phyloP scores from a whole-genome alignment of 495 filamentous ascomycete genomes.

The Amniculicola lignicola region DNA sequence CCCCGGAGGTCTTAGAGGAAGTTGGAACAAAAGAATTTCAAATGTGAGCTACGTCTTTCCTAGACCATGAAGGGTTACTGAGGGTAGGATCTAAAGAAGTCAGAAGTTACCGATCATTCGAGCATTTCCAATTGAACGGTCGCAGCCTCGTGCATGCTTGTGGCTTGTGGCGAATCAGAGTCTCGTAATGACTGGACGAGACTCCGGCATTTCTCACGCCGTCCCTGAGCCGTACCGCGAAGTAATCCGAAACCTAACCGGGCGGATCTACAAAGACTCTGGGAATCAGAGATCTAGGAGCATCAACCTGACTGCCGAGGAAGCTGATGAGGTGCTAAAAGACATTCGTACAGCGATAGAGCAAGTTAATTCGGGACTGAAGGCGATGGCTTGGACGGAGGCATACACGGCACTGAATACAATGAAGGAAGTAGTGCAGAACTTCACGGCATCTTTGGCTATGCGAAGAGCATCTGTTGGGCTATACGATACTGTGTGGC shows the following conservation, averaged over 20 bases:
- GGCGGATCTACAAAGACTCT: slow-evolving; percentile 11
- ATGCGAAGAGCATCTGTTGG: slow-evolving; percentile 14
- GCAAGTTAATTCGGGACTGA: slow-evolving; percentile 2
- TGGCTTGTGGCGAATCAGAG: no score
- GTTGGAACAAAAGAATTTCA: not conserved
- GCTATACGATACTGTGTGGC: slow-evolving; percentile 21
- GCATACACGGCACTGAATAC: slow-evolving; percentile 14
- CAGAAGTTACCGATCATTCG: not conserved
- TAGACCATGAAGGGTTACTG: not conserved
- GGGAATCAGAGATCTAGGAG: not conserved
- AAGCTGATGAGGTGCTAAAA: slow-evolving; percentile 7
- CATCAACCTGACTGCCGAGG: slow-evolving; percentile 7
- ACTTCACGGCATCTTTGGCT: slow-evolving; percentile 8
- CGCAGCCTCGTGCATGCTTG: not conserved
- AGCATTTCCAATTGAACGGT: not conserved
- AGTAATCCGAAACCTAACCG: slow-evolving; percentile 8
- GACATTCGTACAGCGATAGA: slow-evolving; percentile 19
- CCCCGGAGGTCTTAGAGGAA: not conserved
- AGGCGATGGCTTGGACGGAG: slow-evolving; percentile 10
- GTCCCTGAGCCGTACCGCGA: slow-evolving; percentile 15
- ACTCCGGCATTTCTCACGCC: slow-evolving; percentile 4
- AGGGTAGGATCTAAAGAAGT: not conserved
- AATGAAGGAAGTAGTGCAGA: slow-evolving; percentile 20
- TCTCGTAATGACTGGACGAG: slow-evolving; percentile 16
- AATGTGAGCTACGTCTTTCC: not conserved